phyloP scores from a whole-genome alignment of 345 rosid genomes.

The Litchi chinensis region DNA sequence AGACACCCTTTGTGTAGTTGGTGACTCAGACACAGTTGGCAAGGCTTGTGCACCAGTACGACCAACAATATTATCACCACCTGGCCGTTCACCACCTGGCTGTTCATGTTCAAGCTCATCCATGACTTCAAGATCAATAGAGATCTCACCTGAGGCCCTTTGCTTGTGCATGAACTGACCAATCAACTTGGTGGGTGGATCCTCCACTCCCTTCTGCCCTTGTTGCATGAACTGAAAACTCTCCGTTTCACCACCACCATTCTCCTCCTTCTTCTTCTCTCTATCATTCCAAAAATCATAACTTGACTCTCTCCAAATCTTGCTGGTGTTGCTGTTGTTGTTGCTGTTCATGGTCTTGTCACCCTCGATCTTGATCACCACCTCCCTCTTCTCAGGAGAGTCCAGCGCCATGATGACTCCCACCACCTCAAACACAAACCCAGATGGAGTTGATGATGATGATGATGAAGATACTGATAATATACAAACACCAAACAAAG shows the following conservation, averaged over 20 bases:
- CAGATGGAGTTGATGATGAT: background rate
- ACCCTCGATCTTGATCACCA: constrained; percentile 42
- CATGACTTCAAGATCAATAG: constrained; percentile 80
- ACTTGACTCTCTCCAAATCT: constrained; percentile 68
- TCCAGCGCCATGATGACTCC: constrained; percentile 36
- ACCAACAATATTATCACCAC: background rate
- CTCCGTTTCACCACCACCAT: constrained; percentile 26
- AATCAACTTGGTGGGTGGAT: constrained; percentile 76
- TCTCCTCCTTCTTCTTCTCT: constrained; percentile 11
- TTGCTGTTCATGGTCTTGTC: constrained; percentile 12
- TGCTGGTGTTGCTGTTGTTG: constrained; percentile 26
- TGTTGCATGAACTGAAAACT: constrained; percentile 41
- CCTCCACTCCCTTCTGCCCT: constrained; percentile 27
- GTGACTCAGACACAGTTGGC: constrained; percentile 44
- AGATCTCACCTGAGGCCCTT: constrained; percentile 66
- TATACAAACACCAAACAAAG: background rate
- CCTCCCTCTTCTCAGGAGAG: constrained; percentile 39
- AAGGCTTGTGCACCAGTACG: constrained; percentile 10
- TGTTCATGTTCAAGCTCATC: constrained; percentile 54
- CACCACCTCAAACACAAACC: background rate
- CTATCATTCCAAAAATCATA: constrained; percentile 48
- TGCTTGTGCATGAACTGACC: constrained; percentile 73
- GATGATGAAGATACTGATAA: background rate
- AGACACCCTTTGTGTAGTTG: constrained; percentile 34
- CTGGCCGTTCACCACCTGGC: background rate